Evolutionary conservation across 805 yeast genomes (phyloP).

Genomic region (Candida sithepensis): DNA sequence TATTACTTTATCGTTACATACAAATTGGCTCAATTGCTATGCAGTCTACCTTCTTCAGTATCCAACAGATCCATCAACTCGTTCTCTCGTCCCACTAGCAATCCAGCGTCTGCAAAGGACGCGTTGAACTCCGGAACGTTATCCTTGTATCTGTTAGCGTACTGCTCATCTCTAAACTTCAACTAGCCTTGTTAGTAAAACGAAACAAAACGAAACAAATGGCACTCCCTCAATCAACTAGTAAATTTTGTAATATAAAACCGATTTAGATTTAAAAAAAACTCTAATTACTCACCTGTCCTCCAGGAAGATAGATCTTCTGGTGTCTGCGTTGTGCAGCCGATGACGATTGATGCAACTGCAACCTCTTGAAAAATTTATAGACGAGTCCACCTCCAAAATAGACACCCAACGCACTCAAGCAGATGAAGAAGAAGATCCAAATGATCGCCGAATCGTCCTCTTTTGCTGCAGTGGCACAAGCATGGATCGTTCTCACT

Average conservation of each 20-base stretch:
- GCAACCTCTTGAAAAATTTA: conserved; percentile 26
- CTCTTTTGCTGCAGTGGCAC: conserved; percentile 71
- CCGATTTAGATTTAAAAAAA: no score
- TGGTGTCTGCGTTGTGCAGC: conserved; percentile 5
- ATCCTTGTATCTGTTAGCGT: conserved; percentile 12
- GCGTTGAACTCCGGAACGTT: conserved; percentile 19
- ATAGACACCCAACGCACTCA: conserved; percentile 39
- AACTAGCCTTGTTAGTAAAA: conserved; percentile 3
- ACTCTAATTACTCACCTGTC: conserved; percentile 4
- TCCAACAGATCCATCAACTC: conserved; percentile 38
- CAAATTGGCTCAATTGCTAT: neutral
- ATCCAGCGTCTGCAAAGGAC: conserved; percentile 17
- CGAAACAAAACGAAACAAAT: no score
- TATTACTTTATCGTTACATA: neutral
- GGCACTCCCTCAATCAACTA: no score
- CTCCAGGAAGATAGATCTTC: conserved; percentile 1
- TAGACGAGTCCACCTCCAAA: conserved; percentile 40
- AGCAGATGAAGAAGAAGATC: conserved; percentile 53
- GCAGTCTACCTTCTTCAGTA: conserved; percentile 10
- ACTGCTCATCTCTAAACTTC: neutral
- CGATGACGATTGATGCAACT: conserved; percentile 5
- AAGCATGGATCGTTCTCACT: conserved; percentile 79
- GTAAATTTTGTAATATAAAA: no score
- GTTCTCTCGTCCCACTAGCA: conserved; percentile 25
- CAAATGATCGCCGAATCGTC: conserved; percentile 64